Conservation (phyloP, 2,329 filamentous ascomycete species). For the Mycosphaerelloides madeirae region DNA sequence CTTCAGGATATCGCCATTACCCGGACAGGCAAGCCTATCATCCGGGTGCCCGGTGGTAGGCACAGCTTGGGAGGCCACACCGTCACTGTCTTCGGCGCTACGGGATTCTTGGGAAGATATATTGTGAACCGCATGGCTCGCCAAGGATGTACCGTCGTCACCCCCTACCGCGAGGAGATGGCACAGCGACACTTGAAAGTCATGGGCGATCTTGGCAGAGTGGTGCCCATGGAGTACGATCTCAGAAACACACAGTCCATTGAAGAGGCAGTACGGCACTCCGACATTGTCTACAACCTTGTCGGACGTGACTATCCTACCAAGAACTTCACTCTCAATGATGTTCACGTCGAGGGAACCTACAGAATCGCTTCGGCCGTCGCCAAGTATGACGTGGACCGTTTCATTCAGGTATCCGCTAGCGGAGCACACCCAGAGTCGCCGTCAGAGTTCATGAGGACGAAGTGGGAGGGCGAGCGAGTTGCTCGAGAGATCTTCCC, state of each 20-base stretch:
- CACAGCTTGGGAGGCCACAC: conserved; percentile 67
- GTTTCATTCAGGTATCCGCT: conserved; percentile 93
- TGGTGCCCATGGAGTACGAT: conserved; percentile 92
- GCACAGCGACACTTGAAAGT: conserved; percentile 94
- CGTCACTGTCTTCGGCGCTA: conserved; percentile 95
- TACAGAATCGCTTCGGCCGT: conserved; percentile 90
- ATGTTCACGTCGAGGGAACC: conserved; percentile 88
- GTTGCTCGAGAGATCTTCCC: conserved; percentile 86
- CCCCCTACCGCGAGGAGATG: conserved; percentile 97
- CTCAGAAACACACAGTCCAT: conserved; percentile 91
- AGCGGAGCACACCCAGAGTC: conserved; percentile 83
- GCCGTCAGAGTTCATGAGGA: conserved; percentile 80
- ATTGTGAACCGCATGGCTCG: conserved; percentile 93
- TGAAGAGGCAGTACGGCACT: conserved; percentile 93
- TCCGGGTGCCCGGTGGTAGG: conserved; percentile 83
- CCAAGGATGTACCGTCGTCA: conserved; percentile 87
- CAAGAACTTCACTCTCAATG: conserved; percentile 93
- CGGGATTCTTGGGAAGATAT: conserved; percentile 90
- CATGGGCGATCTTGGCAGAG: conserved; percentile 84
- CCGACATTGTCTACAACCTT: conserved; percentile 95
- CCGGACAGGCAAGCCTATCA: conserved; percentile 90
- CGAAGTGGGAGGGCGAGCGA: conserved; percentile 80
- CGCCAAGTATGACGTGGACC: conserved; percentile 96
- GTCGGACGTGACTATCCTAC: conserved; percentile 92
- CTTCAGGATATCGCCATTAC: conserved; percentile 86